Base-by-base conservation (phyloP, 1,139 yeast species). In the Chernovozyma aurita region DNA sequence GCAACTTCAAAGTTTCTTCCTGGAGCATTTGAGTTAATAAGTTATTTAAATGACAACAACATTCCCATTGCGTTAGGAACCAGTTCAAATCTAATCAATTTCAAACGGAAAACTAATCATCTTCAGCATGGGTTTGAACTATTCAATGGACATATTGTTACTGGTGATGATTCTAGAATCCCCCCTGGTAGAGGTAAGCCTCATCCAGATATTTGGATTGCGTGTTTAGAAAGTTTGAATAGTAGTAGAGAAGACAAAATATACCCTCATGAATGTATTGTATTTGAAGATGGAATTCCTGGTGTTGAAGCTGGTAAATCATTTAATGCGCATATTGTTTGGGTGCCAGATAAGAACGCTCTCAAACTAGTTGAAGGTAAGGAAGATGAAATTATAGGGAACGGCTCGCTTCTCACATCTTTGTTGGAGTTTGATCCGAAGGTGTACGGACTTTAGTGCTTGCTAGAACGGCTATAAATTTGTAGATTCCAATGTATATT, bases 31-130 rank as follows among this genome's bases (percentile, higher is more conserved):
- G 88, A 83, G 44, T 62, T 92, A 36, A 55, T 92, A 30, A 47
- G 68, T 33, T 62, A 75, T 43, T 65, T 90, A 42, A 57, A 49
- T 44, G 50, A 45, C 16, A 62, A 65, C 7, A 57, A 67, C 2
- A 59, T 90, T 21, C 97, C 97, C 2, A 75, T 88, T 44, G 97
- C 95, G 1, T 70, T 92, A 37, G 97, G 97, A n/a, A 90, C 97
- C 2, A 85, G 95, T 8, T 86, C 96, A 2, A 75, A 76, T 47
- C 60, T 54, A 18, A 52, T 57, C 29, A 86, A 84, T 50, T 88
- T 64, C 52, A 57, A 67, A 18, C 63, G 76, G 39, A 92, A 92
- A 56, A 87, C 97, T 0, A 61, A 56, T 4, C 92, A 85, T 53
- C 66, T 87, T 37, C 59, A 65, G 26, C 66, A 76, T 9, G 78